Base-by-base conservation (phyloP, 441 rosid genomes). In the Cnidoscolus chayamansa region DNA sequence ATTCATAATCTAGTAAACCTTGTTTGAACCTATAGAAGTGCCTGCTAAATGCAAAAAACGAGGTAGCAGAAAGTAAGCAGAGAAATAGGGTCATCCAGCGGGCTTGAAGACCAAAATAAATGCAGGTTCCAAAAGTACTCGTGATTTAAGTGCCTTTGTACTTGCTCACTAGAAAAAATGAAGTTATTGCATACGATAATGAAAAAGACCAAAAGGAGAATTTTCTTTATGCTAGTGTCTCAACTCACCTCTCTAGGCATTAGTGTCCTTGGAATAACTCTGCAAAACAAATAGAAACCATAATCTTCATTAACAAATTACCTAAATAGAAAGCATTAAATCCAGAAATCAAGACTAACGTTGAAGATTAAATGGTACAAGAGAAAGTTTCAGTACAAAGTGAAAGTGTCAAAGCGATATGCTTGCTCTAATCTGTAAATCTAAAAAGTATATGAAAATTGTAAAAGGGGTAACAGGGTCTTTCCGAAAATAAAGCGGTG, bases 181-280 rank as follows among this genome's bases (percentile, higher is more conserved):
- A 45, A 56, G 62, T 68, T 25, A 75, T n/a, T 20, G 40, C 70
- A 49, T 43, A 43, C 4, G 68, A 57, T 17, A 43, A 9, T 25
- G 43, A 1, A 0, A 53, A 77, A 53, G 49, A 8, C 31, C 37
- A 37, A 57, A 60, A 15, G 6, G 48, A 25, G 45, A 50, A 15
- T 57, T 56, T 61, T 17, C 15, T 19, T 60, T 54, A 0, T 20
- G 16, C 60, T 25, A 19, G 64, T 12, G 47, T 19, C 48, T 37
- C 15, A 6, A 67, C 79, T 48, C 81, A 94, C 98, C 97, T 94
- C 98, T 83, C 83, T 86, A 17, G 93, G 96, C 98, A 94, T 94
- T 30, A 94, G 93, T 48, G 96, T 88, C 81, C 83, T 94, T 74
- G 99, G 98, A 62, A 94, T 88, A 70, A 94, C 94, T 72, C 99